These are phyloP conservation scores for Dioszegia hungarica DNA, from an alignment of 768 basidiomycete genomes.

Conservation along the genomic window DNA sequence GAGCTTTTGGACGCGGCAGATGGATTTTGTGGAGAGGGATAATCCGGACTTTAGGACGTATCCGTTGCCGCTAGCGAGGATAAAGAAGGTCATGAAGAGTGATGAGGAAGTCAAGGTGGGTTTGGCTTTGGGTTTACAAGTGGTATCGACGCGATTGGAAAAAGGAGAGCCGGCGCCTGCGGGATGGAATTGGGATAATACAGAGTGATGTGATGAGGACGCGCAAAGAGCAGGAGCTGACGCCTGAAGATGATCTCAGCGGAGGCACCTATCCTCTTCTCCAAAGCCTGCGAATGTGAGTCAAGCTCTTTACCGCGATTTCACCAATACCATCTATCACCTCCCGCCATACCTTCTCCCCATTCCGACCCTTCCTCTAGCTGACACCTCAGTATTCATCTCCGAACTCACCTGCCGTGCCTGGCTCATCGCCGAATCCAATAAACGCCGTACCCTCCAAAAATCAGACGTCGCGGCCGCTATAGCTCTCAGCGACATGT, in stretches of 20 bases:
- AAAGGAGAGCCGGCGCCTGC: too few relatives aligned
- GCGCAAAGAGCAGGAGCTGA: neutral
- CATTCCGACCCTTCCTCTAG: neutral
- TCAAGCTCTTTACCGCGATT: too few relatives aligned
- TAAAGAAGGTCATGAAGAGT: slow-evolving; percentile 99
- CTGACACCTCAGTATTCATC: slow-evolving; percentile 70
- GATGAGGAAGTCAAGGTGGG: slow-evolving; percentile 73
- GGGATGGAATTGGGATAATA: too few relatives aligned
- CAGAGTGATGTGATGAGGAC: neutral
- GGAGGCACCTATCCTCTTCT: slow-evolving; percentile 92
- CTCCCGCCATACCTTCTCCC: neutral
- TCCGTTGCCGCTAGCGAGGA: slow-evolving; percentile 83
- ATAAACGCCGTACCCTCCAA: slow-evolving; percentile 92
- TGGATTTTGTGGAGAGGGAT: slow-evolving; percentile 79
- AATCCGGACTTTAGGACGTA: slow-evolving; percentile 60
- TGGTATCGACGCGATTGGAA: too few relatives aligned
- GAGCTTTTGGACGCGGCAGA: slow-evolving; percentile 84
- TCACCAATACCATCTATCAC: too few relatives aligned
- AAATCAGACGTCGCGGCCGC: slow-evolving; percentile 91
- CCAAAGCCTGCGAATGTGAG: slow-evolving; percentile 97
- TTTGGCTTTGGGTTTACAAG: slow-evolving; percentile 13
- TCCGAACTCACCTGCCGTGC: slow-evolving; percentile 93
- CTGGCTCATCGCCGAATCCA: slow-evolving; percentile 89
- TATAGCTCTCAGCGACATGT: slow-evolving; percentile 85
- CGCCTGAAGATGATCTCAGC: slow-evolving; percentile 85